Base-by-base conservation (phyloP, 2,329 filamentous ascomycete genomes). In the Cordyceps pruinosa region DNA sequence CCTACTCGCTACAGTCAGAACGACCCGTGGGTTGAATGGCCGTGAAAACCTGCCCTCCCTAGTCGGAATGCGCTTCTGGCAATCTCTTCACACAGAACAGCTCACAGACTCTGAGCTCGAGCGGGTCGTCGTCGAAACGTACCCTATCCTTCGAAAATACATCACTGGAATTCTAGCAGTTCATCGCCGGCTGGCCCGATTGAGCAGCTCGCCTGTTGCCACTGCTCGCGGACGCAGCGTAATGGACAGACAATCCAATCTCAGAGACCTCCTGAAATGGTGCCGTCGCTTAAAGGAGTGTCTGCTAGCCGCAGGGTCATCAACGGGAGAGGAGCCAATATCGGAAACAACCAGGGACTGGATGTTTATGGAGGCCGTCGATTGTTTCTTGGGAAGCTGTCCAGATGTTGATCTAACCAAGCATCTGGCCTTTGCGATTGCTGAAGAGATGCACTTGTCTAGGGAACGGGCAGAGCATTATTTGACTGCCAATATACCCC, bases 331-430 rank as follows among this genome's bases (percentile, higher is more conserved):
- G 21, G 88, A 94, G 68, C 78, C 86, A 0, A 83, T 91, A 23
- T 84, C 79, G n/a, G 88, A 93, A 64, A 81, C 81, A 2, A 83
- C 83, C 1, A 78, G 83, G 62, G 88, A 97, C 66, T 85, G 88
- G 65, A 96, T 97, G 71, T 97, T 97, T 66, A 83, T 96, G 74
- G 94, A 99, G 68, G 89, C 91, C 1, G 80, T 94, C 53, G 94
- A 99, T 70, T 95, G 92, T 67, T 97, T 99, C 70, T 86, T 90
- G 42, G 89, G 89, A 55, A 90, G 88, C 67, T 77, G 94, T 46
- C 86, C 88, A 10, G 87, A 87, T 57, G 78, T 79, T 30, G 77
- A 81, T 13, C 74, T 85, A 30, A 83, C 85, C 50, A 73, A 76
- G 47, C 72, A 76, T 5, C 74, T 95, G 32, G 82, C 88, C 44